phyloP scores from a whole-genome alignment of 192 early-diverging fungal genomes.

The Entomortierella beljakovae region DNA sequence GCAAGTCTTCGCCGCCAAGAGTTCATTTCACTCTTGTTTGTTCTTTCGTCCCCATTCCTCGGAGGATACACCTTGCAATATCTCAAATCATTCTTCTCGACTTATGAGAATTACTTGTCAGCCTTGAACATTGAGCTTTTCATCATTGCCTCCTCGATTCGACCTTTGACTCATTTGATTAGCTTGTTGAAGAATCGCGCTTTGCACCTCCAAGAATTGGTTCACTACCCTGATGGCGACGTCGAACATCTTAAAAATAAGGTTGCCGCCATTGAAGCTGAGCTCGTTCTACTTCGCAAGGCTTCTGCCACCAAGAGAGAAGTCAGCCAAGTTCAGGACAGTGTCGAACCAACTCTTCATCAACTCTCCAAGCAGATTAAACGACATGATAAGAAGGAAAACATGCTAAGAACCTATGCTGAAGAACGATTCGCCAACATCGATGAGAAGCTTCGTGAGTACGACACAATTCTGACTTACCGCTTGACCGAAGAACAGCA shows the following conservation, averaged over 20 bases:
- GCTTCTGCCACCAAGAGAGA: slow-evolving; percentile 69
- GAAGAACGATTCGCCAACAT: slow-evolving; percentile 64
- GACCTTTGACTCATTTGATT: slow-evolving; percentile 64
- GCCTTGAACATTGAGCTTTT: slow-evolving; percentile 68
- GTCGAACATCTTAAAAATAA: slow-evolving; percentile 59
- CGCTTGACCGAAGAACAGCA: slow-evolving; percentile 66
- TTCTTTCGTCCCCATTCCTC: slow-evolving; percentile 62
- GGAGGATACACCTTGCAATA: slow-evolving; percentile 67
- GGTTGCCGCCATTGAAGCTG: slow-evolving; percentile 62
- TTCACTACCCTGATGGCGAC: slow-evolving; percentile 61
- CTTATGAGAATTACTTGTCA: slow-evolving; percentile 66
- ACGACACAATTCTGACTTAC: slow-evolving; percentile 61
- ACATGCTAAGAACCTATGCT: slow-evolving; percentile 59
- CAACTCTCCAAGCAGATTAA: slow-evolving; percentile 65
- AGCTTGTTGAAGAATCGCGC: slow-evolving; percentile 62
- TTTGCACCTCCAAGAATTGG: slow-evolving; percentile 63
- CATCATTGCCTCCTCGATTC: slow-evolving; percentile 65
- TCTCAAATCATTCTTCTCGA: slow-evolving; percentile 62
- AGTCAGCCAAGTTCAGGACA: slow-evolving; percentile 60
- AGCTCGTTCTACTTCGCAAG: slow-evolving; percentile 57
- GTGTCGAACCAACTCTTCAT: slow-evolving; percentile 62
- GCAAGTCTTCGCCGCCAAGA: slow-evolving; percentile 63
- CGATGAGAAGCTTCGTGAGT: slow-evolving; percentile 66
- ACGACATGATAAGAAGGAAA: slow-evolving; percentile 69
- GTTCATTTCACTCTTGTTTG: slow-evolving; percentile 58